A percentile compares a stretch with the other conserved stretches of the same genome.
Conservation (phyloP, 345 rosid genomes). For the Heritiera fomes region DNA sequence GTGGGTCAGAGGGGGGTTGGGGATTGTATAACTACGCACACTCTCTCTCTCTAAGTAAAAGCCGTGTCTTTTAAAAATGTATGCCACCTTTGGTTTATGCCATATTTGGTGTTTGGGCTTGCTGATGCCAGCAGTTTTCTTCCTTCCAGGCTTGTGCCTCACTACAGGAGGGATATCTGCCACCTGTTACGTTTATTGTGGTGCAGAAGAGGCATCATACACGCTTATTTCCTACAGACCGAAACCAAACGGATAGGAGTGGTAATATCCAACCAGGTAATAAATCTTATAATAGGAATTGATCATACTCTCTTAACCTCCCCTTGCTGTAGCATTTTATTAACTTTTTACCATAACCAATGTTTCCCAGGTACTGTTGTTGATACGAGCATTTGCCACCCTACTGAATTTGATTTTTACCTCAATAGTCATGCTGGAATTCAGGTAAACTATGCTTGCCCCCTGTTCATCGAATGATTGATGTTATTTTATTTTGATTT, state of each 20-base stretch:
- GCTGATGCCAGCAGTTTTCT: neutral
- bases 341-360: neutral
- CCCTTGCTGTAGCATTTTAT: neutral
- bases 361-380: slow-evolving; percentile 69
- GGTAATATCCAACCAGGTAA: slow-evolving; percentile 79
- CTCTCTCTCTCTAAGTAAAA: neutral
- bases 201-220: slow-evolving; percentile 92
- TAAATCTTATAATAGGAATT: neutral
- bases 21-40: neutral
- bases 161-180: slow-evolving; percentile 48
- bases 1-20: neutral
- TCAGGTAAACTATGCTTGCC: slow-evolving; percentile 42
- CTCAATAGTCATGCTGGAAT: slow-evolving; percentile 89
- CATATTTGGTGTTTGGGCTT: neutral
- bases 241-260: slow-evolving; percentile 46
- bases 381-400: slow-evolving; percentile 75
- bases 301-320: neutral
- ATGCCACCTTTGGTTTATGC: neutral
- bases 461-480: neutral
- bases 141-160: slow-evolving; percentile 62
- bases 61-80: too few relatives aligned
- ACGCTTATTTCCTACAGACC: slow-evolving; percentile 61
- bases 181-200: slow-evolving; percentile 66
- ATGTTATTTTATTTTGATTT: too few relatives aligned
- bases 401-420: slow-evolving; percentile 66